A percentile compares a stretch with the other conserved stretches of the same genome.
phyloP scores from a whole-genome alignment of 257 asterid genomes.

The Knoxia roxburghii region DNA sequence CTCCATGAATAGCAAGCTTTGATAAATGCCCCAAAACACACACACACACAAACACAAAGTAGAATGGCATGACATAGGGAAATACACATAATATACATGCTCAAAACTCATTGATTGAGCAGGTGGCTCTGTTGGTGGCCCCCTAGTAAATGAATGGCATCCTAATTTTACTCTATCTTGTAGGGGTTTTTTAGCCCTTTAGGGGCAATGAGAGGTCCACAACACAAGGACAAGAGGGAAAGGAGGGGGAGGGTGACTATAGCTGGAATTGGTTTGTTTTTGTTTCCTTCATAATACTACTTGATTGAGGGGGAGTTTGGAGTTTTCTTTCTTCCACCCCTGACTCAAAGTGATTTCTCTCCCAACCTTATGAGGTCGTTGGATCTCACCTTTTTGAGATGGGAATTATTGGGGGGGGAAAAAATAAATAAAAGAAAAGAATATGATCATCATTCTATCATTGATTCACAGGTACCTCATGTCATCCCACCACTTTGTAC shows the following conservation, averaged over 20 bases:
- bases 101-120: conserved; percentile 26
- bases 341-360: conserved; percentile 15
- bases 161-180: conserved; percentile 18
- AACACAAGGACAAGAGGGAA: not conserved
- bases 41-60: not conserved
- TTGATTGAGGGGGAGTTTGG: not conserved
- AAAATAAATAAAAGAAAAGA: not conserved
- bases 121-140: conserved; percentile 31
- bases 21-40: not conserved
- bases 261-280: not conserved
- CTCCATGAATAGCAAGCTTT: not conserved
- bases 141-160: conserved; percentile 22
- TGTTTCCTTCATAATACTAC: conserved; percentile 6
- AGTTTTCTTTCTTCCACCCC: conserved; percentile 2
- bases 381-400: conserved; percentile 16
- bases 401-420: conserved; percentile 8
- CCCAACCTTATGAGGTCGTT: conserved; percentile 4
- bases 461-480: conserved; percentile 17
- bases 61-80: too few relatives aligned
- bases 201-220: conserved; percentile 24
- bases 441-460: conserved; percentile 20
- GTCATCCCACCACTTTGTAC: conserved; percentile 17
- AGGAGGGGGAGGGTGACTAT: not conserved
- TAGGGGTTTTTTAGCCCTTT: not conserved
- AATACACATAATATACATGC: not conserved